These are phyloP conservation scores for Allium sativum DNA, from an alignment of 106 monocot genomes.

Conservation along the genomic window DNA sequence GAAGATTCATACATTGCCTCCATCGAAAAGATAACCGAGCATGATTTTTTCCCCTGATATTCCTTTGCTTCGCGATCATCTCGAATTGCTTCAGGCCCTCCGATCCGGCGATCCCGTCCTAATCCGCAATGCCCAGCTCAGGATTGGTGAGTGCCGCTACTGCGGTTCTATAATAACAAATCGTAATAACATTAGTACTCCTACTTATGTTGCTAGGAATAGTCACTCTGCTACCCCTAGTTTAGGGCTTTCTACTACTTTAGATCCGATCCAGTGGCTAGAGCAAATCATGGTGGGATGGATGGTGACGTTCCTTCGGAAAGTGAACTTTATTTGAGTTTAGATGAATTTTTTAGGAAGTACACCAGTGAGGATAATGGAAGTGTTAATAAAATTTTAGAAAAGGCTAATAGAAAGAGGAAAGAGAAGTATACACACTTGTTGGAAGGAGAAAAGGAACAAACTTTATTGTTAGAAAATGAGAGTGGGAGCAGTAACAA, in stretches of 20 bases:
- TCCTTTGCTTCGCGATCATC: constrained; percentile 68
- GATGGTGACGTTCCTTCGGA: constrained; percentile 1
- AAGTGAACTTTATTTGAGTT: constrained; percentile 29
- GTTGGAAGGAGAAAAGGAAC: constrained; percentile 36
- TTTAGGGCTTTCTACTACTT: constrained; percentile 20
- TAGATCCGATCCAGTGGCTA: not conserved
- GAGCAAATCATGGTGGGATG: not conserved
- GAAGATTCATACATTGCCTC: constrained; percentile 62
- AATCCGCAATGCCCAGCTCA: constrained; percentile 87
- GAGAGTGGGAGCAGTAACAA: constrained; percentile 18
- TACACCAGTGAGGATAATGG: constrained; percentile 98
- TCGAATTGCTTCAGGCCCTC: constrained; percentile 82
- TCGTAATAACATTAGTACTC: not conserved
- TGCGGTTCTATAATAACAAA: constrained; percentile 2
- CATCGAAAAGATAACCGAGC: constrained; percentile 85
- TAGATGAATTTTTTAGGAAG: constrained; percentile 65
- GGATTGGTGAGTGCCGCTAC: constrained; percentile 77
- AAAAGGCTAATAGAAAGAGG: constrained; percentile 72
- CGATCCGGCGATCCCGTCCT: constrained; percentile 69
- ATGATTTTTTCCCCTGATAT: constrained; percentile 88
- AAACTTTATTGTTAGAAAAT: constrained; percentile 5
- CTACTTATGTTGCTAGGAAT: constrained; percentile 9
- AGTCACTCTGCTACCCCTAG: constrained; percentile 38
- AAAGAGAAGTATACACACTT: constrained; percentile 64
- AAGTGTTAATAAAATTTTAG: constrained; percentile 73